Evolutionary conservation across 768 basidiomycete genomes (phyloP).

Genomic region (Megacollybia marginata): DNA sequence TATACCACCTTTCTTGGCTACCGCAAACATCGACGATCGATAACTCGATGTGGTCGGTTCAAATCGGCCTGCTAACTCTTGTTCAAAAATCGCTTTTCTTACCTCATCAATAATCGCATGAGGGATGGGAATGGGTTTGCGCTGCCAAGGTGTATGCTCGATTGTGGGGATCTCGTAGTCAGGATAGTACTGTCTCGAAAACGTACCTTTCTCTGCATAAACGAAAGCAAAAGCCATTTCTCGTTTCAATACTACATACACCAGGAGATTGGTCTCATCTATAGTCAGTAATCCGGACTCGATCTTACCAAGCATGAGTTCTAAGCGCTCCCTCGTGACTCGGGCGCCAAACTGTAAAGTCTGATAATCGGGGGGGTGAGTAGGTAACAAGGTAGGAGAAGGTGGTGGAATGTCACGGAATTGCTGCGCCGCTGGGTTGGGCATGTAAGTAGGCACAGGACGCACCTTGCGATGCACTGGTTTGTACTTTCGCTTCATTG

Average conservation of each 20-base stretch:
- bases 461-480: constrained; percentile 18
- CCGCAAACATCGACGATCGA: constrained; percentile 14
- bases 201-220: constrained; percentile 21
- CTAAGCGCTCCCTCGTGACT: constrained; percentile 4
- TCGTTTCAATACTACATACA: constrained; percentile 3
- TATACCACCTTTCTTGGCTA: constrained; percentile 20
- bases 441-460: constrained; percentile 19
- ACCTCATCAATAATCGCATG: constrained; percentile 16
- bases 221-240: constrained; percentile 15
- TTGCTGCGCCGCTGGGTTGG: constrained; percentile 8
- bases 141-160: neutral
- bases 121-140: constrained; percentile 5
- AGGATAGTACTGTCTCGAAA: constrained; percentile 21
- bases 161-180: constrained; percentile 20
- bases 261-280: constrained; percentile 10
- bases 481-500: constrained; percentile 14
- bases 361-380: constrained; percentile 3
- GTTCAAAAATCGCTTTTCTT: constrained; percentile 10
- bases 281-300: constrained; percentile 4
- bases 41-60: constrained; percentile 16
- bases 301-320: constrained; percentile 9
- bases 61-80: constrained; percentile 13
- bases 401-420: constrained; percentile 7
- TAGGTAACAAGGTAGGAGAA: constrained; percentile 1
- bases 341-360: neutral